Evolutionary conservation across 768 basidiomycete genomes (phyloP).

Genomic region (Suillus subluteus): DNA sequence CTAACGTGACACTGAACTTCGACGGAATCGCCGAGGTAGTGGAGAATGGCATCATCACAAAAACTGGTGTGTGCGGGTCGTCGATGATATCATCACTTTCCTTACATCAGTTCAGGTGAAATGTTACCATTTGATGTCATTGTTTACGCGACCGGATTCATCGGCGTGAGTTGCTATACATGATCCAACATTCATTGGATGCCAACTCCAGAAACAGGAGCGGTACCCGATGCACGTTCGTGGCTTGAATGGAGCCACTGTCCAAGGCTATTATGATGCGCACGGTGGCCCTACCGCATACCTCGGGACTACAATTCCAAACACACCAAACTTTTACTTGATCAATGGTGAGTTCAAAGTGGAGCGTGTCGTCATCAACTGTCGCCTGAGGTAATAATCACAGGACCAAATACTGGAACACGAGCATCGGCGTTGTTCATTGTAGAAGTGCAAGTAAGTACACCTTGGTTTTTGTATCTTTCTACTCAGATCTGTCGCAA

Average conservation of each 20-base stretch:
- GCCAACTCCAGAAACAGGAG: background rate
- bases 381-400: background rate
- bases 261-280: constrained; percentile 1
- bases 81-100: background rate
- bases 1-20: background rate
- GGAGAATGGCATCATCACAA: background rate
- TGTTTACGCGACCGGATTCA: background rate
- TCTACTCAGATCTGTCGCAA: background rate
- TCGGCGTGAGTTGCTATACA: background rate
- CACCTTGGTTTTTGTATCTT: background rate
- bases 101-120: background rate
- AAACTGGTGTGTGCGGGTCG: background rate
- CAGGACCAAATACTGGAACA: constrained; percentile 1
- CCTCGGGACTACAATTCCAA: background rate
- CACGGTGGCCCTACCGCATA: background rate
- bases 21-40: constrained; percentile 1
- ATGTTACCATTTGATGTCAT: constrained; percentile 1
- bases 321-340: constrained; percentile 1
- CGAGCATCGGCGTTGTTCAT: background rate
- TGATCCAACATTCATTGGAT: background rate
- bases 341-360: background rate
- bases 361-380: background rate
- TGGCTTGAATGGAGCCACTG: background rate
- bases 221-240: background rate
- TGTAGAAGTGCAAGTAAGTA: background rate